phyloP scores from a whole-genome alignment of 345 rosid genomes.

The Toxicodendron radicans region DNA sequence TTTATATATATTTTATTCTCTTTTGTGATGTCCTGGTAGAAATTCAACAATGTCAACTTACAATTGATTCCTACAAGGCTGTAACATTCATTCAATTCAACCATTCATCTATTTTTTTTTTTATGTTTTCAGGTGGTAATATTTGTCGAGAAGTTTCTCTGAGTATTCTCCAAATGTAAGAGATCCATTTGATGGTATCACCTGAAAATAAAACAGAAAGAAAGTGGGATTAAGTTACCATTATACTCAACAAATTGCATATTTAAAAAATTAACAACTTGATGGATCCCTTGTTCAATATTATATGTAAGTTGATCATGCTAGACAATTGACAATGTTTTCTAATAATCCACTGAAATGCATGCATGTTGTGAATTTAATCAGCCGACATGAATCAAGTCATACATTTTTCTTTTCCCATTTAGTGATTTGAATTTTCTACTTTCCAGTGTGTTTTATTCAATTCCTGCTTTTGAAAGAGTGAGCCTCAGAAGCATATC shows the following conservation, averaged over 20 bases:
- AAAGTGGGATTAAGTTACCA: background rate
- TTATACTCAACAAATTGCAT: background rate
- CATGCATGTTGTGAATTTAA: background rate
- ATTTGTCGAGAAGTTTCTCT: conserved; percentile 74
- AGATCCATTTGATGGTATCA: conserved; percentile 42
- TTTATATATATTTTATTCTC: background rate
- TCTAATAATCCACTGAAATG: background rate
- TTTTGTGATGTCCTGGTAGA: no score
- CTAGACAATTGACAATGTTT: background rate
- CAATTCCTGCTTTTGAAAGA: no score
- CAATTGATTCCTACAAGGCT: background rate
- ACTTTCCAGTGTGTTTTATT: no score
- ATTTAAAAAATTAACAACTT: no score
- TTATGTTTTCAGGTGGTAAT: conserved; percentile 57
- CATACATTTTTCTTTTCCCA: background rate
- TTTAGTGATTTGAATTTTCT: background rate
- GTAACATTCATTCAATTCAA: no score
- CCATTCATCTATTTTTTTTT: no score
- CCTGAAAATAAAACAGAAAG: conserved; percentile 34
- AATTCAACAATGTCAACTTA: background rate
- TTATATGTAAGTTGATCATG: background rate
- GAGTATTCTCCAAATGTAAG: conserved; percentile 84
- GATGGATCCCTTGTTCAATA: no score
- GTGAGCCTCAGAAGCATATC: no score
- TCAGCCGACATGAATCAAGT: background rate